Evolutionary conservation across 2,329 filamentous ascomycete genomes (phyloP), one percentile per base, ranked within the genome.

Genomic region (Colletotrichum agaves): DNA sequence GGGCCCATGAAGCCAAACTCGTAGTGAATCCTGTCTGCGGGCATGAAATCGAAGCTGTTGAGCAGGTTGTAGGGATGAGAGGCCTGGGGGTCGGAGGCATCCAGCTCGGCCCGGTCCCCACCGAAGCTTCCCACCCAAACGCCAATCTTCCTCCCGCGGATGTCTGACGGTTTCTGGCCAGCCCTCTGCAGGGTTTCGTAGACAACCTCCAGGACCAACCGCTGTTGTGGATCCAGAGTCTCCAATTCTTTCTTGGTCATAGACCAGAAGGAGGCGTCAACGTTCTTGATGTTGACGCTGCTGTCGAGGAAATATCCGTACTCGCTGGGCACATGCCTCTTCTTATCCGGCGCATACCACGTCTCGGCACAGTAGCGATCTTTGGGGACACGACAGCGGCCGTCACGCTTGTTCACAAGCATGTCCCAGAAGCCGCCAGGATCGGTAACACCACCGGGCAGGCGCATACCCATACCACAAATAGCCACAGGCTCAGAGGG

Each of bases 1-100:
- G 78, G 78, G 0, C 78, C 78, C 2, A 60, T 74, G 2, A 80
- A 63, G 44, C 77, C 73, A 17, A 75, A 75, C 35, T 78, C 76
- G 35, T 79, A 77, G 1, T 73, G 75, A 1, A 76, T 59, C 0
- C 78, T 71, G 47, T 79, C 80, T 17, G 77, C 68, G 61, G 1
- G 74, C 72, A 4, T 72, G 67, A 17, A 73, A 68, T 2, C 73
- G 68, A 35, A 76, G 72, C 6, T 59, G 62, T n/a, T n/a, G 10
- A 65, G 69, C 3, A 69, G 60, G n/a, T 58, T 47, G n/a, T n/a
- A n/a, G n/a, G n/a, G n/a, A n/a, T n/a, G n/a, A n/a, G n/a, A n/a
- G n/a, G n/a, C n/a, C 19, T 72, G 71, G 5, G 67, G 33, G n/a
- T 75, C 74, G 21, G 67, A 69, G 17, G 61, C 44, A 8, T 62